Percentiles rank a stretch among this genome's conserved stretches.
These are phyloP conservation scores for Colletotrichum cuscutae DNA, from an alignment of 2,329 filamentous ascomycete genomes.

Conservation along the genomic window DNA sequence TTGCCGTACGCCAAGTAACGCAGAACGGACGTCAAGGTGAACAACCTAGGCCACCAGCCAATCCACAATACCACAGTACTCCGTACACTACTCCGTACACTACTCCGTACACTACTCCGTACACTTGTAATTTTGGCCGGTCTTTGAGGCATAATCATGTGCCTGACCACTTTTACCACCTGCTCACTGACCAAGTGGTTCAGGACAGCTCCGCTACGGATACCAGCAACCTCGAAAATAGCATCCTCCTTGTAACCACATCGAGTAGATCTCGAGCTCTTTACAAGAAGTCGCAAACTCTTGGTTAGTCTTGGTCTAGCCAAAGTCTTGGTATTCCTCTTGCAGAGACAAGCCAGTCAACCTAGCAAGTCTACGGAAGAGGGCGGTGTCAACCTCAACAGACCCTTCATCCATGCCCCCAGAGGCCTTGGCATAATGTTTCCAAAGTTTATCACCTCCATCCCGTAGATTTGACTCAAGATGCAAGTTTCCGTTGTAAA, in stretches of 20 bases:
- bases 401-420: not conserved
- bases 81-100: not conserved
- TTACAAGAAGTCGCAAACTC: not conserved
- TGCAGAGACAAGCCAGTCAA: not conserved
- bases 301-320: too few relatives aligned
- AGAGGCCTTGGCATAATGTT: not conserved
- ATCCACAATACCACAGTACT: not conserved
- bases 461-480: not conserved
- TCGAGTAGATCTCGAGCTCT: not conserved
- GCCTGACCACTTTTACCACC: not conserved
- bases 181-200: not conserved
- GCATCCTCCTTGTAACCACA: constrained; percentile 15
- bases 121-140: not conserved
- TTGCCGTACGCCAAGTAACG: not conserved
- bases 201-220: not conserved
- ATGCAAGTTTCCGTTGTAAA: not conserved
- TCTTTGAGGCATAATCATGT: too few relatives aligned
- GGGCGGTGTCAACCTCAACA: not conserved
- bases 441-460: constrained; percentile 1
- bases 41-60: not conserved
- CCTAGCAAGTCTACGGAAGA: not conserved
- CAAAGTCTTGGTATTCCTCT: too few relatives aligned
- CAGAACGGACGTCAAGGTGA: not conserved
- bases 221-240: constrained; percentile 3
- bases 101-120: too few relatives aligned